Percentiles rank a stretch among this genome's conserved stretches.
Conservation (phyloP, 805 yeast species). For the Saccharomycopsis capsularis region DNA sequence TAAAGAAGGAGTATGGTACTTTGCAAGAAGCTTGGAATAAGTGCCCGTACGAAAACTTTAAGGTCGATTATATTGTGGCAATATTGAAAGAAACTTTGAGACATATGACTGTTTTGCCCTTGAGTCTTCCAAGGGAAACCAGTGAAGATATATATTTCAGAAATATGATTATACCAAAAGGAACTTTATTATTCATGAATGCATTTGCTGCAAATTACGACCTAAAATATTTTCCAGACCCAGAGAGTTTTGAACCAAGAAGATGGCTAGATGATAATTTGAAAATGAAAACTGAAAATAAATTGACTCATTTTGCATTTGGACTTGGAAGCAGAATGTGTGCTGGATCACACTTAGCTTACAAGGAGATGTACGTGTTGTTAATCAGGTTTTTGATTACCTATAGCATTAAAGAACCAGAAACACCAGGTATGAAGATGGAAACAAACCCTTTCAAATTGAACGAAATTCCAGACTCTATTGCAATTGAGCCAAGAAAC, state of each 20-base stretch:
- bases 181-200: conserved; percentile 57
- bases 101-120: conserved; percentile 57
- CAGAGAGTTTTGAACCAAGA: conserved; percentile 44
- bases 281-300: conserved; percentile 14
- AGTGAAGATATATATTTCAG: conserved; percentile 42
- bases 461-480: conserved; percentile 48
- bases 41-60: conserved; percentile 26
- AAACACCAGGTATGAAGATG: conserved; percentile 31
- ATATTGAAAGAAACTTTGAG: conserved; percentile 57
- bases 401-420: conserved; percentile 43
- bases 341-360: conserved; percentile 59
- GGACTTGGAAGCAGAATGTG: conserved; percentile 74
- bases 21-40: conserved; percentile 32
- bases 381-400: conserved; percentile 45
- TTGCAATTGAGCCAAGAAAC: conserved; percentile 54
- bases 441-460: conserved; percentile 43
- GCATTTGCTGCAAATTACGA: conserved; percentile 70
- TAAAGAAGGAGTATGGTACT: conserved; percentile 32
- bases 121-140: conserved; percentile 57
- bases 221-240: conserved; percentile 33
- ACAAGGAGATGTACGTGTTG: conserved; percentile 55
- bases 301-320: conserved; percentile 41
- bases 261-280: conserved; percentile 39
- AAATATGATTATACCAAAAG: conserved; percentile 42
- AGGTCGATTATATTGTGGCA: conserved; percentile 48